Conservation (phyloP, 1,284 basidiomycete species). For the Naganishia albida region DNA sequence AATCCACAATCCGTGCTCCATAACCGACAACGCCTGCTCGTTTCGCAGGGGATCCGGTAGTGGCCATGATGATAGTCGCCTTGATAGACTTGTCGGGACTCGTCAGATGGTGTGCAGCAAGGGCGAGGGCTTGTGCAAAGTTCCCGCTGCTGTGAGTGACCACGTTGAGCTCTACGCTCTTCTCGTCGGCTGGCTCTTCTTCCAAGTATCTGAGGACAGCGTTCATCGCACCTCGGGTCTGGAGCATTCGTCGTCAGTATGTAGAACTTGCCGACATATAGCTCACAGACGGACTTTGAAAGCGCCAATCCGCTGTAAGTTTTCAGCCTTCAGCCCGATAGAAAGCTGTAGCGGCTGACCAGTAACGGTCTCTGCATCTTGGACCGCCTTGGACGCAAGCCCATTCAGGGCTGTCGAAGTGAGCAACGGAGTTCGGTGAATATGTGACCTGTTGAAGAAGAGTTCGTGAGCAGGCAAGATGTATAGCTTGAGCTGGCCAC, state of each 20-base stretch:
- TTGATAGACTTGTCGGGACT: slow-evolving; percentile 7
- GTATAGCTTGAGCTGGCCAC: slow-evolving; percentile 55
- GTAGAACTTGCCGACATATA: neutral
- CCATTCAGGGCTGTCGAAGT: slow-evolving; percentile 19
- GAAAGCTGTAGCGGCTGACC: slow-evolving; percentile 1
- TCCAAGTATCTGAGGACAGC: slow-evolving; percentile 25
- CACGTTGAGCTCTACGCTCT: slow-evolving; percentile 7
- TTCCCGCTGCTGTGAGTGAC: slow-evolving; percentile 25
- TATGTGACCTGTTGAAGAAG: neutral
- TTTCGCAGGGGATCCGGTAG: slow-evolving; percentile 40
- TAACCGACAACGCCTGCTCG: slow-evolving; percentile 38
- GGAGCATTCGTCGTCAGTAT: neutral
- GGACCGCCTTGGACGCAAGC: slow-evolving; percentile 8
- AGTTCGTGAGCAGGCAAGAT: slow-evolving; percentile 54
- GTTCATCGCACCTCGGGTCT: slow-evolving; percentile 22
- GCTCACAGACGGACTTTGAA: neutral
- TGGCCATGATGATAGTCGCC: slow-evolving; percentile 40
- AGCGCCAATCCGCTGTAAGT: slow-evolving; percentile 22
- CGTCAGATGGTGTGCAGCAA: slow-evolving; percentile 4
- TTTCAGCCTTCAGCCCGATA: slow-evolving; percentile 23
- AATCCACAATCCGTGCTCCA: slow-evolving; percentile 36
- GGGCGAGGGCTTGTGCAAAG: slow-evolving; percentile 26
- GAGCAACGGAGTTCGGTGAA: slow-evolving; percentile 22
- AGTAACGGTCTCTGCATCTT: neutral
- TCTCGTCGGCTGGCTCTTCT: slow-evolving; percentile 1